phyloP scores from a whole-genome alignment of 176 grass and related monocot species.

The Stipa capillata region DNA sequence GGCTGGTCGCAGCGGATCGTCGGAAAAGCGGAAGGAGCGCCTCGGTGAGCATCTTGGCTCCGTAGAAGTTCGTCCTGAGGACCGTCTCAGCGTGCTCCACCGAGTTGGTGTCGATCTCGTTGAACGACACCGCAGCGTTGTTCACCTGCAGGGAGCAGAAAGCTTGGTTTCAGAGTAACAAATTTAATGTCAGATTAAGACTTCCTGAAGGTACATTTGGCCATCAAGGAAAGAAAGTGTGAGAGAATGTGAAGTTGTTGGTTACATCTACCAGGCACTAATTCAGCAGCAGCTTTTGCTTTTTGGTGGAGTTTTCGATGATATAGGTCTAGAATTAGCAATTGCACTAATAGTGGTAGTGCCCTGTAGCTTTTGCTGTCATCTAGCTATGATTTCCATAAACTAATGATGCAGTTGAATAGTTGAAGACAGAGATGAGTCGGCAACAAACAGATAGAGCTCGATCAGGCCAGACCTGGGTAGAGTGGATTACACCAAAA shows the following conservation, averaged over 20 bases:
- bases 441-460: not conserved
- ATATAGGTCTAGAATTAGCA: not conserved
- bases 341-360: not conserved
- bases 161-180: not conserved
- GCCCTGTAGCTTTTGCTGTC: not conserved
- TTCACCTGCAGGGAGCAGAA: slow-evolving; percentile 44
- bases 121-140: slow-evolving; percentile 88
- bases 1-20: slow-evolving; percentile 33
- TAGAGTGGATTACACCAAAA: not conserved
- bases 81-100: slow-evolving; percentile 82
- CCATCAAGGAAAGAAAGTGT: not conserved
- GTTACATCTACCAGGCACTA: not conserved
- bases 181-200: not conserved
- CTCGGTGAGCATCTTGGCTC: slow-evolving; percentile 65
- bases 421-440: not conserved
- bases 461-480: not conserved
- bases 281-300: not conserved
- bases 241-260: not conserved
- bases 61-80: slow-evolving; percentile 75
- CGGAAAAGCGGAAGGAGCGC: slow-evolving; percentile 68
- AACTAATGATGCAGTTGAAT: not conserved
- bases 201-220: not conserved
- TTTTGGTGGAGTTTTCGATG: not conserved
- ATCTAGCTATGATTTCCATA: not conserved
- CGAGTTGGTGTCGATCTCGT: slow-evolving; percentile 73